Evolutionary conservation across 139 green algal species (phyloP), one percentile per base, ranked within the genome.

Genomic region (Axilococcus clingmanii): DNA sequence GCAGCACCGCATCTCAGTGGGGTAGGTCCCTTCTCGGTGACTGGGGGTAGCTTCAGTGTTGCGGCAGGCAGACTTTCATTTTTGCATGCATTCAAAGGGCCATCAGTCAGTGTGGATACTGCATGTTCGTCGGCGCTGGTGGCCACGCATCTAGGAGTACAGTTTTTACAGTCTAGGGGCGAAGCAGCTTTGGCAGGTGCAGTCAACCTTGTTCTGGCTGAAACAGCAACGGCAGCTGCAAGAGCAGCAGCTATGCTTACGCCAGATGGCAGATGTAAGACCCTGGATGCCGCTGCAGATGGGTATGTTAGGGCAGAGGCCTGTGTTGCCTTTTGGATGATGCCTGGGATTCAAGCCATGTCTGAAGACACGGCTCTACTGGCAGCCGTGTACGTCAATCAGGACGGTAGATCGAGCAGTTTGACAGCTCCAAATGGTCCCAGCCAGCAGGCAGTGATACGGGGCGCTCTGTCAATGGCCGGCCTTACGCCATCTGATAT

Each of bases 361-460:
- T 5, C n/a, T n/a, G n/a, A n/a, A n/a, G n/a, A n/a, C n/a, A n/a
- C n/a, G 22, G 20, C 23, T 22, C 22, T 57, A 5, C 48, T 57
- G 8, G 16, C n/a, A 8, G 57, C 17, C 32, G 40, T 45, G 7
- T 48, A 47, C n/a, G 57, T 68, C 20, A 77, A 73, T 38, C 55
- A 68, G 43, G 81, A 91, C 57, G 80, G 78, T 6, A 74, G 80
- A 52, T 83, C 71, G 46, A 80, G 69, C 57, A 66, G 66, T 40
- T 66, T 94, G 20, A 92, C 83, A 0, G 83, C 85, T 11, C 85
- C 85, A 25, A 88, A 85, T 59, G 85, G 82, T 2, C 79, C 82
- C 4, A 73, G 78, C 17, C 85, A 94, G 62, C 73, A 87, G 58
- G 60, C 42, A 16, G 80, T 87, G 35, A 68, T 91, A 3, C 37